These are phyloP conservation scores for Orychophragmus violaceus DNA, from an alignment of 345 rosid genomes.

Conservation along the genomic window DNA sequence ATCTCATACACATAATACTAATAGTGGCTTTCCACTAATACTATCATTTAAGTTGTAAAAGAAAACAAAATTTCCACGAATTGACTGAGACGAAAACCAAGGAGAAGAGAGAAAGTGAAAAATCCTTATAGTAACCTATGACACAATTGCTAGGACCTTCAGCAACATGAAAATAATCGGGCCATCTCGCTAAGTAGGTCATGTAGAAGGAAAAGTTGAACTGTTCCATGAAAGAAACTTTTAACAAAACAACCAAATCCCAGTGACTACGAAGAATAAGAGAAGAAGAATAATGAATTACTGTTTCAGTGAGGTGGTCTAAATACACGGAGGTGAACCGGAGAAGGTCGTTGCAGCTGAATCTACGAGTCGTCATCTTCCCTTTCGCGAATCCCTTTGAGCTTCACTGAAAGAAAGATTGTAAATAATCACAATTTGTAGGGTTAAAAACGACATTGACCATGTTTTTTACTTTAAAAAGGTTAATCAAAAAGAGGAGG, in stretches of 20 bases:
- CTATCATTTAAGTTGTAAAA: too few species aligned
- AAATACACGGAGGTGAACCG: conserved; percentile 77
- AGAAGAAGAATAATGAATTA: conserved; percentile 18
- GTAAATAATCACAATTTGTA: too few species aligned
- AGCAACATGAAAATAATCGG: conserved; percentile 92
- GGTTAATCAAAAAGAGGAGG: too few species aligned
- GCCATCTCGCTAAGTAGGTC: conserved; percentile 97
- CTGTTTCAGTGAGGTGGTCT: conserved; percentile 96
- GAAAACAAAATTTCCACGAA: neutral
- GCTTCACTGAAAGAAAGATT: neutral
- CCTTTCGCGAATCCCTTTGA: neutral
- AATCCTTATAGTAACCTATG: conserved; percentile 78
- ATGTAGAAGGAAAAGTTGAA: conserved; percentile 95
- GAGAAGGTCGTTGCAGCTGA: conserved; percentile 92
- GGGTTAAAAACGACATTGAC: too few species aligned
- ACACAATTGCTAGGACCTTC: conserved; percentile 67
- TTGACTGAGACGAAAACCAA: neutral
- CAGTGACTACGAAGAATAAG: neutral
- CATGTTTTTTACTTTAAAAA: too few species aligned
- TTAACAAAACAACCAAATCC: neutral
- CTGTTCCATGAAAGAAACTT: conserved; percentile 40
- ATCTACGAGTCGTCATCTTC: conserved; percentile 82
- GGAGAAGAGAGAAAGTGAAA: neutral
- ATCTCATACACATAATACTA: neutral
- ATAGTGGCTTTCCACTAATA: neutral